Evolutionary conservation across 2,329 filamentous ascomycete genomes (phyloP).

Genomic region (Cryphonectria japonica): DNA sequence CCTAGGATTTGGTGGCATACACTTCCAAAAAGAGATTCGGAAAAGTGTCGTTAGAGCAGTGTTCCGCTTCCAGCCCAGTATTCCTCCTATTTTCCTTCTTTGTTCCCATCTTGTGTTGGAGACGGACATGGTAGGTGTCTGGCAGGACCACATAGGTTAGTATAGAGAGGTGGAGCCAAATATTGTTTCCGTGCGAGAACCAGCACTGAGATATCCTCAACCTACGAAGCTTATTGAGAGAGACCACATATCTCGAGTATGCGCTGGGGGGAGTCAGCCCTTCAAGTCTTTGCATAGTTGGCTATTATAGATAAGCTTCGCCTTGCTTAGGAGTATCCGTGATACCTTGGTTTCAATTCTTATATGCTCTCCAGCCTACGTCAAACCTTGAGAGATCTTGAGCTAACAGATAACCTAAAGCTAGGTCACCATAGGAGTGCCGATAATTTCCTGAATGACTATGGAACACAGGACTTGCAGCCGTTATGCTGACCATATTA

Average conservation of each 20-base stretch:
- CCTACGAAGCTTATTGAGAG: not conserved
- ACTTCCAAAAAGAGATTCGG: not conserved
- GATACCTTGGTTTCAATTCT: too few relatives aligned
- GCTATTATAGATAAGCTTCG: too few relatives aligned
- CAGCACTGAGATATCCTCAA: too few relatives aligned
- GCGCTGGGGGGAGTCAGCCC: too few relatives aligned
- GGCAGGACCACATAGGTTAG: not conserved
- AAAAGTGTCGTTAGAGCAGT: not conserved
- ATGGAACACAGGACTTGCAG: not conserved
- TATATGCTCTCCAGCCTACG: too few relatives aligned
- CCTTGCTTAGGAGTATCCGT: too few relatives aligned
- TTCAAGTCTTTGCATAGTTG: too few relatives aligned
- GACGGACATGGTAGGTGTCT: not conserved
- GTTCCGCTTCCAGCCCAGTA: not conserved
- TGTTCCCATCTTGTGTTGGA: not conserved
- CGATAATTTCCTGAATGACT: too few relatives aligned
- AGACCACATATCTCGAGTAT: not conserved
- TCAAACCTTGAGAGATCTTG: too few relatives aligned
- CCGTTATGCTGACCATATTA: not conserved
- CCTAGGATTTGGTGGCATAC: not conserved
- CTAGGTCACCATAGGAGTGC: too few relatives aligned
- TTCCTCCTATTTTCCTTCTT: not conserved
- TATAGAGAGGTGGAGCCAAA: not conserved
- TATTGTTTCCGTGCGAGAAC: too few relatives aligned
- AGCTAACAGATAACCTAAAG: too few relatives aligned